Evolutionary conservation across 2,329 filamentous ascomycete genomes (phyloP).

Genomic region (Monosporascus sp.): DNA sequence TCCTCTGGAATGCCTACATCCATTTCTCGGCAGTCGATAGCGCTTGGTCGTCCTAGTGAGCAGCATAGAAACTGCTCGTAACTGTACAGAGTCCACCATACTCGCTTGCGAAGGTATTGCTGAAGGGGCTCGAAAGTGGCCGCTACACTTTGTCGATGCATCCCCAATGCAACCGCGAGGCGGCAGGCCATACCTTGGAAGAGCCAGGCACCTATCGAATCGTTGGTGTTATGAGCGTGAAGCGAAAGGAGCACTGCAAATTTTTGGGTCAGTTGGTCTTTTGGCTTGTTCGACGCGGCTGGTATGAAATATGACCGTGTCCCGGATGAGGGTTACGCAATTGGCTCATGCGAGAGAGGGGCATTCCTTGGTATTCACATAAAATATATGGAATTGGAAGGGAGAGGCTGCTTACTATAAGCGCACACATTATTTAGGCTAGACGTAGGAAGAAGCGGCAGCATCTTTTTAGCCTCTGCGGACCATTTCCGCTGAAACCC

Average conservation of each 20-base stretch:
- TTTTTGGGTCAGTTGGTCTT: too few species aligned
- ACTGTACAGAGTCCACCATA: slow-evolving; percentile 29
- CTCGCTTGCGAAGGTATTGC: slow-evolving; percentile 22
- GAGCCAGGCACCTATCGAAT: slow-evolving; percentile 35
- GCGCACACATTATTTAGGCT: slow-evolving; percentile 37
- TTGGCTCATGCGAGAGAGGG: too few species aligned
- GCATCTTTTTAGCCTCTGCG: slow-evolving; percentile 28
- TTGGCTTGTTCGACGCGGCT: too few species aligned
- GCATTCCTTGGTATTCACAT: too few species aligned
- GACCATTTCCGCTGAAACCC: slow-evolving; percentile 29
- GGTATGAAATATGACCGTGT: too few species aligned
- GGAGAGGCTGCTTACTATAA: slow-evolving; percentile 13
- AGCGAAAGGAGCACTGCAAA: slow-evolving; percentile 30
- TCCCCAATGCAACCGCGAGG: slow-evolving; percentile 37
- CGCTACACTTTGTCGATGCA: slow-evolving; percentile 37
- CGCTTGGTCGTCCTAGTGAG: slow-evolving; percentile 24
- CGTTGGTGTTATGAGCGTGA: slow-evolving; percentile 36
- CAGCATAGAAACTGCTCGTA: slow-evolving; percentile 28
- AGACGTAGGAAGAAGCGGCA: slow-evolving; percentile 30
- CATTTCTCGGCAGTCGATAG: slow-evolving; percentile 25
- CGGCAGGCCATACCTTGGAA: slow-evolving; percentile 35
- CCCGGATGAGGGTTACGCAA: too few species aligned
- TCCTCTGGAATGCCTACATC: slow-evolving; percentile 20
- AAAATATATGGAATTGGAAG: too few species aligned
- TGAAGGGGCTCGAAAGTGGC: slow-evolving; percentile 27